These are phyloP conservation scores for Solanum hybrid DNA, from an alignment of 305 asterid species.

Conservation along the genomic window DNA sequence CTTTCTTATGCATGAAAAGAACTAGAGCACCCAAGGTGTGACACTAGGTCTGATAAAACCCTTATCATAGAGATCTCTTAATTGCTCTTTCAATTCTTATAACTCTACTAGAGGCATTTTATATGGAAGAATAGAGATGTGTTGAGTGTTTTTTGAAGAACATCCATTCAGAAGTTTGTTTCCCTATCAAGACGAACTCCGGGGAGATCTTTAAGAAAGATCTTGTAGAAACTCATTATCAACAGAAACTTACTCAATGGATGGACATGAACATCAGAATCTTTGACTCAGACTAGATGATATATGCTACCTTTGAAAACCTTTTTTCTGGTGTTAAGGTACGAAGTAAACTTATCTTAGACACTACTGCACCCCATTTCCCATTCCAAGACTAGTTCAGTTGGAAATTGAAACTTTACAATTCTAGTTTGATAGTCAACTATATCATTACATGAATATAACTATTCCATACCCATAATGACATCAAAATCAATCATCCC, in stretches of 20 bases:
- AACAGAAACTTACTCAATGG: background rate
- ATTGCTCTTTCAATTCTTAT: too few relatives aligned
- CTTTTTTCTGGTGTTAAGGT: background rate
- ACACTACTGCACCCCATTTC: background rate
- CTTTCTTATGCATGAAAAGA: too few relatives aligned
- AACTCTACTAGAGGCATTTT: too few relatives aligned
- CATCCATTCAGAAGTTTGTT: background rate
- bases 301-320: background rate
- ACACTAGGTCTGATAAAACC: too few relatives aligned
- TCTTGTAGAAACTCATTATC: background rate
- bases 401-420: background rate
- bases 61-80: too few relatives aligned
- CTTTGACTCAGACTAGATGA: background rate
- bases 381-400: background rate
- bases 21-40: too few relatives aligned
- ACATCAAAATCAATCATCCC: background rate
- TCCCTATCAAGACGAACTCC: background rate
- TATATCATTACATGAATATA: background rate
- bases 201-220: background rate
- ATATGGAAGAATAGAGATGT: too few relatives aligned
- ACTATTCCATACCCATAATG: background rate
- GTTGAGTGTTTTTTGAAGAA: background rate
- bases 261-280: background rate
- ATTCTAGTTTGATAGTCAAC: background rate
- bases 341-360: background rate